Evolutionary conservation across 306 rosid genomes (phyloP).

Genomic region (Medicago lupulina): DNA sequence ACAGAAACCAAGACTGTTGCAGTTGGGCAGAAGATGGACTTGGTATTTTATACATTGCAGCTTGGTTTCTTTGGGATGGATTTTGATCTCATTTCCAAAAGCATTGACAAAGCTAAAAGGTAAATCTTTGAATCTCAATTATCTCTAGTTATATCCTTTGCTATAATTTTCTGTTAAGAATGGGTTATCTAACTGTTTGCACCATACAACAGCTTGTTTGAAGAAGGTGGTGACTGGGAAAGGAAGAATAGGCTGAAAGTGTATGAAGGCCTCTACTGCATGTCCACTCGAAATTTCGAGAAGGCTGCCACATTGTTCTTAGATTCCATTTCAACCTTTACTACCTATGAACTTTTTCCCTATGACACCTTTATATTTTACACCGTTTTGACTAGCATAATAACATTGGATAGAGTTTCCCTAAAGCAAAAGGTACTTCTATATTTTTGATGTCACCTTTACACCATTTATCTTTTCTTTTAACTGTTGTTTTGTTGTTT

Average conservation of each 20-base stretch:
- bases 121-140: constrained; percentile 26
- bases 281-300: constrained; percentile 92
- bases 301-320: constrained; percentile 84
- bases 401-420: constrained; percentile 93
- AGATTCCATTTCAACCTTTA: constrained; percentile 96
- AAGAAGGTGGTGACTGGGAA: constrained; percentile 99
- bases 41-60: constrained; percentile 86
- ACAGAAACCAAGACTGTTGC: constrained; percentile 97
- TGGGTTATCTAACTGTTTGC: constrained; percentile 45
- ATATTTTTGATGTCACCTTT: constrained; percentile 13
- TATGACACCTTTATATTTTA: constrained; percentile 91
- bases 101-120: constrained; percentile 96
- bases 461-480: neutral
- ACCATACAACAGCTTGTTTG: constrained; percentile 75
- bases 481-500: constrained; percentile 11
- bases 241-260: constrained; percentile 96
- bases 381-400: constrained; percentile 93
- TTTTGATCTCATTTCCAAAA: constrained; percentile 92
- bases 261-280: constrained; percentile 90
- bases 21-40: constrained; percentile 98
- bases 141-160: constrained; percentile 13
- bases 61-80: constrained; percentile 97
- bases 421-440: constrained; percentile 81
- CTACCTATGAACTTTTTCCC: constrained; percentile 88
- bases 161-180: constrained; percentile 16